Conservation (phyloP, 768 basidiomycete genomes). For the Agaricus sinodeliciosus region DNA sequence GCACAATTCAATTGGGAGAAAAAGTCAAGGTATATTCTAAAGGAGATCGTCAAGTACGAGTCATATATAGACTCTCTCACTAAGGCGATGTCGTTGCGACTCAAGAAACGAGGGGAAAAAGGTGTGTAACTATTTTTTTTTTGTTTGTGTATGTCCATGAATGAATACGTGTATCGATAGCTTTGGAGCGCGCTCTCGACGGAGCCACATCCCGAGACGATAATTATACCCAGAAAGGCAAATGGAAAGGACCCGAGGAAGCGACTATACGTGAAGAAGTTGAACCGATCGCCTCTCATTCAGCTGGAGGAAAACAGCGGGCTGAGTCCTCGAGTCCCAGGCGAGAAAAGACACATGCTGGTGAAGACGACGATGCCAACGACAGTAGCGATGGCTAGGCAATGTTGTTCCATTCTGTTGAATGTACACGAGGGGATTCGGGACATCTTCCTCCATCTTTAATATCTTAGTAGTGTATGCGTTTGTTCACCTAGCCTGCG, state of each 20-base stretch:
- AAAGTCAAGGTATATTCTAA: conserved; percentile 81
- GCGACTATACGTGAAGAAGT: conserved; percentile 28
- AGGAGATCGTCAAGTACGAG: conserved; percentile 94
- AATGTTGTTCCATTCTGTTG: background rate
- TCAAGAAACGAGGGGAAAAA: conserved; percentile 90
- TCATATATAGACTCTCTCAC: conserved; percentile 90
- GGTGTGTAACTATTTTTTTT: conserved; percentile 21
- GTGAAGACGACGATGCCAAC: background rate
- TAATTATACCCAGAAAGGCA: conserved; percentile 18
- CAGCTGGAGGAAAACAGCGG: conserved; percentile 17
- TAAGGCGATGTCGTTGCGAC: conserved; percentile 72
- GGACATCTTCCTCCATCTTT: background rate
- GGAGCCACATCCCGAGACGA: conserved; percentile 25
- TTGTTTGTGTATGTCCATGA: conserved; percentile 3
- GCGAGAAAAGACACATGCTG: background rate
- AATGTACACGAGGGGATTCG: background rate
- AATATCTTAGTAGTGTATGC: conserved; percentile 7
- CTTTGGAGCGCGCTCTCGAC: conserved; percentile 28
- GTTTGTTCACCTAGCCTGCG: conserved; percentile 2
- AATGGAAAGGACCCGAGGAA: conserved; percentile 26
- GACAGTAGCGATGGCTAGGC: background rate
- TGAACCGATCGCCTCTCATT: conserved; percentile 24
- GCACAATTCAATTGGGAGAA: conserved; percentile 89
- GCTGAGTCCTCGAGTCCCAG: background rate
- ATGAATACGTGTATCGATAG: conserved; percentile 11